Evolutionary conservation across 108 stramenopile species (phyloP), one percentile per base, ranked within the genome.

Genomic region (Cyclostephanos tholiformis): DNA sequence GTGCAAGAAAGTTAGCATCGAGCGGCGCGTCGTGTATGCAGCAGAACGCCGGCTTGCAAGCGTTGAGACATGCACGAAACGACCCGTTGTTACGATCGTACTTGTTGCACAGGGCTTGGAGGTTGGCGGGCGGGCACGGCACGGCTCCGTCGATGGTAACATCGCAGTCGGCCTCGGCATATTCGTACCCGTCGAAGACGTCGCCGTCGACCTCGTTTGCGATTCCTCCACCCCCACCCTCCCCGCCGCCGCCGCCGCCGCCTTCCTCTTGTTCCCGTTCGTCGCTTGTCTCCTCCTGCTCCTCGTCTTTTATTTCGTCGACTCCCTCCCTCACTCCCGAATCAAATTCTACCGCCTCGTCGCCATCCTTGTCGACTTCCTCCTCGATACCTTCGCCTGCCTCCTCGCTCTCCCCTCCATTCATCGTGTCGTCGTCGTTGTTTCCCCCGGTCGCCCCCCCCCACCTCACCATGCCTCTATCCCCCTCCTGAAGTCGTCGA

Each of bases 1-100:
- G 79, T 14, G 79, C 65, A 27, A 77, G 32, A 35, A 17, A 72
- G 62, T 79, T 79, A 19, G 66, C 38, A 12, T 72, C 71, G 3
- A 39, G 51, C 43, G 70, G 69, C 0, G 83, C 79, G 68, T 85
- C 82, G 41, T 86, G 85, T 46, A 83, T 65, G 32, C 85, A 86
- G 36, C 85, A 86, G 69, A 86, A 83, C 13, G 58, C 70, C 6
- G 75, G 71, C 14, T 76, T 68, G 67, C 85, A 86, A 2, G 63
- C 72, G 17, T 67, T 72, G 23, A 79, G 65, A 22, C 84, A 85
- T 11, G 55, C 58, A n/a, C 62, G 55, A 56, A 85, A 85, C 49
- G 72, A 74, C 4, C 72, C 69, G 25, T 63, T 63, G 23, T 22
- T 32, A 6, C 80, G 66, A 65, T 82, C 58, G 63, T 85, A 85